Base-by-base conservation (phyloP, 73 alveolate species). In the Stentor roeselii region DNA sequence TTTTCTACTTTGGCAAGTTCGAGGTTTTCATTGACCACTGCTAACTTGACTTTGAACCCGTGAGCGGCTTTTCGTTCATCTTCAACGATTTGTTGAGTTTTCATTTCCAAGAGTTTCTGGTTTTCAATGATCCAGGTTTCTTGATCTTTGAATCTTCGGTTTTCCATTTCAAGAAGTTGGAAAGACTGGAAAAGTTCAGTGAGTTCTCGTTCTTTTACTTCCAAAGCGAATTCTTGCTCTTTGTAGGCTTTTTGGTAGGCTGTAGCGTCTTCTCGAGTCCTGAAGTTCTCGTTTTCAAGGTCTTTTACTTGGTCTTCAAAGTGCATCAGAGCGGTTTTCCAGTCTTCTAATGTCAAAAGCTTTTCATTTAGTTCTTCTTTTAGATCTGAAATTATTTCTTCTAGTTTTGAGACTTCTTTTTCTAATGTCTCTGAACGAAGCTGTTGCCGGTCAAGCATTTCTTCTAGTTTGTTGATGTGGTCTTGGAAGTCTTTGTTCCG, bases 231-330 rank as follows among this genome's bases (percentile, higher is more conserved):
- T 50, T 50, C 67, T 11, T 11, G 30, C 21, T 67, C 37, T 67
- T 67, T 32, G 41, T 21, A 67, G 14, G 80, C 80, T 30, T 67
- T 32, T 67, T 67, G 21, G 34, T 67, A 67, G 21, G 34, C n/a
- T 27, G 11, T 21, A 21, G 14, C 34, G 15, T 67, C 80, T 67
- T 67, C 80, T 67, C 34, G 21, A 30, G 11, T 14, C 80, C 34
- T n/a, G 34, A 27, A 21, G 11, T 67, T 67, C 2, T 67, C 41
- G 14, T n/a, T n/a, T 21, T 21, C n/a, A 67, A 67, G 41, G 34
- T 21, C 37, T 67, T 67, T 67, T 0, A 67, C 27, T 32, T 67
- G n/a, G 37, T 67, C 80, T 67, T 67, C 80, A 21, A 67, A 21
- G 37, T 14, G 41, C 2, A 21, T 21, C 14, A 67, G 34, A 30